Conservation (phyloP, 1,284 basidiomycete genomes). For the Ganoderma boninense region DNA sequence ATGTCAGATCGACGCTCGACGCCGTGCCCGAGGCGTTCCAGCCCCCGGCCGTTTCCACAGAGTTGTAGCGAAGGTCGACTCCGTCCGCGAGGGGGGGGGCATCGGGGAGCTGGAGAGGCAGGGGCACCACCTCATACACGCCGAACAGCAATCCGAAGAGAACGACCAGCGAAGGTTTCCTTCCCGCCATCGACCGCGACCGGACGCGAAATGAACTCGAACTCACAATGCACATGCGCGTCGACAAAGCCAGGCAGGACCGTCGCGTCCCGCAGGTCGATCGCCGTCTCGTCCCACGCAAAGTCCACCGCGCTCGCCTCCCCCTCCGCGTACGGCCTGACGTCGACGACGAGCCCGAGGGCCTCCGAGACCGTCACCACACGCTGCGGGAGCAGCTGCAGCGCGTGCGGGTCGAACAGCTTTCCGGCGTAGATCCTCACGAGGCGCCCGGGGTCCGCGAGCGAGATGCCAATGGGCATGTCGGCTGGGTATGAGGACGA, state of each 20-base stretch:
- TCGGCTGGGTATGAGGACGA: constrained; percentile 1
- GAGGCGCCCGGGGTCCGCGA: constrained; percentile 10
- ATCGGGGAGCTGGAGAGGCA: background rate
- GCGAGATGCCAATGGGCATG: background rate
- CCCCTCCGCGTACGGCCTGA: constrained; percentile 21
- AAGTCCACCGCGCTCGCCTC: constrained; percentile 22
- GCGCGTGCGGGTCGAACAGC: constrained; percentile 51
- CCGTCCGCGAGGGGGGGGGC: background rate
- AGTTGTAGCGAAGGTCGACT: background rate
- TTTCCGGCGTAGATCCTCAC: constrained; percentile 49
- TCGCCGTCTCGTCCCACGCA: constrained; percentile 30
- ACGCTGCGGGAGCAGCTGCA: constrained; percentile 45
- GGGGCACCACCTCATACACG: constrained; percentile 25
- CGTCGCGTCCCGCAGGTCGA: constrained; percentile 60
- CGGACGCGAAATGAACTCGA: constrained; percentile 36
- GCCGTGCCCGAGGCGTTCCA: constrained; percentile 45
- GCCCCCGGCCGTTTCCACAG: background rate
- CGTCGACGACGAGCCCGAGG: constrained; percentile 25
- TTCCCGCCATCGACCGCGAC: background rate
- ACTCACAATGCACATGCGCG: constrained; percentile 69
- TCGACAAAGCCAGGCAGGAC: constrained; percentile 75
- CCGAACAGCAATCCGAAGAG: background rate
- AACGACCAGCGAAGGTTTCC: background rate
- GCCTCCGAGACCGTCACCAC: constrained; percentile 49
- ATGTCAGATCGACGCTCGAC: constrained; percentile 29